Evolutionary conservation across 2,329 filamentous ascomycete genomes (phyloP), one percentile per base, ranked within the genome.

Genomic region (Penicillium oxalicum): DNA sequence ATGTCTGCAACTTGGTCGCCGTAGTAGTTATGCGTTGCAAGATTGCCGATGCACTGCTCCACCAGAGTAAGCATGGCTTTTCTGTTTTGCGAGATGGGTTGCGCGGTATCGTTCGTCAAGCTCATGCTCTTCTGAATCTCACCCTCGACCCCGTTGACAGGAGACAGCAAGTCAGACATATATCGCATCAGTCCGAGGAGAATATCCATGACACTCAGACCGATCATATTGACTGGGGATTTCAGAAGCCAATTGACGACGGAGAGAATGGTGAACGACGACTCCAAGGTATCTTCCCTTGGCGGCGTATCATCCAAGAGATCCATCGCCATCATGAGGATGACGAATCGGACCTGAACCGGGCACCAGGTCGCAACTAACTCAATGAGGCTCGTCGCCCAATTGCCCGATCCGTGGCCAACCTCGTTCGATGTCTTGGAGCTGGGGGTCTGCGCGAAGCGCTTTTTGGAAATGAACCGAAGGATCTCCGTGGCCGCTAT

Each of bases 11-110:
- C 88, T 68, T 98, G 93, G 60, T 97, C 91, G 1, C 88, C 88
- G 66, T 98, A 98, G 73, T 98, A 98, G 29, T 96, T 84, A 63
- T 98, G 93, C 0, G 88, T 95, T 2, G 91, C 90, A 27, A 98
- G 75, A 64, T 91, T 83, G n/a, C 89, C 89, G 52, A 96, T 90
- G 69, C 88, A 95, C 57, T 81, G 78, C 65, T 93, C 85, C 12
- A 97, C 77, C 29, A 84, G 80, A 32, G 75, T 69, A 27, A 95
- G 72, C 12, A 96, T 75, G 56, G 84, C 78, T 53, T 77, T 77
- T 43, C 84, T 78, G 12, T 70, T 65, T 2, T 76, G 77, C 48
- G 85, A 78, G 5, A 76, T 51, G 18, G 54, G 49, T 4, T 49
- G 47, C 9, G 55, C 49, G 13, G 42, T 40, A 34, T 52, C 47